Percentiles rank a stretch among this genome's conserved stretches.
Evolutionary conservation across 169 alveolate species (phyloP).

Genomic region (Blepharisma undulans): DNA sequence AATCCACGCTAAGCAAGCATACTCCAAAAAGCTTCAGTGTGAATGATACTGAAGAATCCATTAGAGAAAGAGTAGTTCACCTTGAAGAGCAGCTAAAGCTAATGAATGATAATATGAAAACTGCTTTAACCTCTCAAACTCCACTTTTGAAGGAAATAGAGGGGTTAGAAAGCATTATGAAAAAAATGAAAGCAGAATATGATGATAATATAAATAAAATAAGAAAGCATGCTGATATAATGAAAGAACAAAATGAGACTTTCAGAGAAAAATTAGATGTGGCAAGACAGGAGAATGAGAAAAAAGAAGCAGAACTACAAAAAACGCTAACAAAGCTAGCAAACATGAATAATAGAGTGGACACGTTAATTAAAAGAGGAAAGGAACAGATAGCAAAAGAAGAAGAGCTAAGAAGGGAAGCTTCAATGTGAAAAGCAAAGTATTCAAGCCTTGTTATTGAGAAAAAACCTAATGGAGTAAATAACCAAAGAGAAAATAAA

Average conservation of each 20-base stretch:
- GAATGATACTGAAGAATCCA: not conserved
- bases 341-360: not conserved
- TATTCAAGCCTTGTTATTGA: not conserved
- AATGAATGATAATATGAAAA: not conserved
- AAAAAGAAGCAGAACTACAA: not conserved
- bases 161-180: not conserved
- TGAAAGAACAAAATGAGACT: constrained; percentile 18
- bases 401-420: not conserved
- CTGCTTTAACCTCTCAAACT: not conserved
- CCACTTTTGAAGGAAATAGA: not conserved
- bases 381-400: not conserved
- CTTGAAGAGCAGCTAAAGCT: not conserved
- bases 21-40: not conserved
- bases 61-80: not conserved
- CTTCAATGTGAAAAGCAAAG: not conserved
- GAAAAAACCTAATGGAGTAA: not conserved
- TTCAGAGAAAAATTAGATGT: not conserved
- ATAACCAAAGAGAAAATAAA: not conserved
- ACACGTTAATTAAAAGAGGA: not conserved
- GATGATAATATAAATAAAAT: not conserved
- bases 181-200: not conserved
- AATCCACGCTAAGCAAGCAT: not conserved
- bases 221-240: not conserved
- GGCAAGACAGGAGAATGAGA: constrained; percentile 2
- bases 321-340: not conserved